These are phyloP conservation scores for Emmonsiellopsis sp. DNA, from an alignment of 2,329 filamentous ascomycete genomes.

Conservation along the genomic window DNA sequence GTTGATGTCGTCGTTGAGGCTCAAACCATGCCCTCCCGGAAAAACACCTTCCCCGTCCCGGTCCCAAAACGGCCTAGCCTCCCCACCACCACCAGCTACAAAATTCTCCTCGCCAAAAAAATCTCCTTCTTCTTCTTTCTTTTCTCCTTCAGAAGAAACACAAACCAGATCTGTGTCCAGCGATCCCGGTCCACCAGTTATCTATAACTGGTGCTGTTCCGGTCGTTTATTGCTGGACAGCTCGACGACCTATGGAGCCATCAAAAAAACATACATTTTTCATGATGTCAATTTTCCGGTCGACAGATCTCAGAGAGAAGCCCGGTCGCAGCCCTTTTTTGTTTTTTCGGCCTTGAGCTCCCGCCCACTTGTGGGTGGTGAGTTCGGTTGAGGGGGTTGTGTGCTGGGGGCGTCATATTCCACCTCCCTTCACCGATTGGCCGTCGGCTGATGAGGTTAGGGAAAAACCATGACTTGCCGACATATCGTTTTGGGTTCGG, in stretches of 20 bases:
- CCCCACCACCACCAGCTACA: too few relatives aligned
- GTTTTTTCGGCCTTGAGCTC: conserved; percentile 50
- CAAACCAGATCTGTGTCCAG: conserved; percentile 75
- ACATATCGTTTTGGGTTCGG: conserved; percentile 40
- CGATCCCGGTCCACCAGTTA: conserved; percentile 51
- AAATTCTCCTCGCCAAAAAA: too few relatives aligned
- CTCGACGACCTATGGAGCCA: conserved; percentile 82
- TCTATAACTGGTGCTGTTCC: conserved; percentile 42
- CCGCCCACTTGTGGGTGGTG: conserved; percentile 43
- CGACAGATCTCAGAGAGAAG: conserved; percentile 86
- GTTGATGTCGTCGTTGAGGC: too few relatives aligned
- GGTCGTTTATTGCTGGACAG: conserved; percentile 70
- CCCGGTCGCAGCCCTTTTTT: conserved; percentile 40
- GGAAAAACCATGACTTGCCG: conserved; percentile 75
- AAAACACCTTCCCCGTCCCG: too few relatives aligned
- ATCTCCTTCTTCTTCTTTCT: conserved; percentile 22
- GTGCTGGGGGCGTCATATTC: conserved; percentile 70
- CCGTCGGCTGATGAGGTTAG: conserved; percentile 83
- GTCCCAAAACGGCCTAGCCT: too few relatives aligned
- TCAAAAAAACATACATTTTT: conserved; percentile 35
- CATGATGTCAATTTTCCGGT: conserved; percentile 81
- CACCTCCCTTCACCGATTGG: conserved; percentile 74
- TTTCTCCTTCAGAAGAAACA: conserved; percentile 23
- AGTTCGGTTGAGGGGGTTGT: conserved; percentile 50
- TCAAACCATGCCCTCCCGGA: too few relatives aligned